These are phyloP conservation scores for Penicillium samsonianum DNA, from an alignment of 495 filamentous ascomycete genomes.

Conservation along the genomic window DNA sequence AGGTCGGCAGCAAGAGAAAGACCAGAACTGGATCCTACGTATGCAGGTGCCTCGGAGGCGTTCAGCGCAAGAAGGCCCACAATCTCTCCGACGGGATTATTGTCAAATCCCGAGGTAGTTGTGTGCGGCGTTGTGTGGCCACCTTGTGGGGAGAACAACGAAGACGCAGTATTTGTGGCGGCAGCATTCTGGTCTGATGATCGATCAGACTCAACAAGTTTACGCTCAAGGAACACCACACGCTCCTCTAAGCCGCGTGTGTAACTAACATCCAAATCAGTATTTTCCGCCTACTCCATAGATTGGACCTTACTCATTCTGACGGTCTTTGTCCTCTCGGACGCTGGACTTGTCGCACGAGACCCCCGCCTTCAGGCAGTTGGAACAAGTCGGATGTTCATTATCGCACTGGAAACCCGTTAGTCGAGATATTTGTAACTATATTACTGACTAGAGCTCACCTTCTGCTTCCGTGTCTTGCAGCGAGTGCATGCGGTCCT, in stretches of 20 bases:
- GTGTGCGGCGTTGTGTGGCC: constrained; percentile 27
- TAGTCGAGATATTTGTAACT: not conserved
- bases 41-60: constrained; percentile 49
- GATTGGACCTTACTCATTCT: constrained; percentile 39
- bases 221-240: constrained; percentile 48
- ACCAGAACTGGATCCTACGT: constrained; percentile 56
- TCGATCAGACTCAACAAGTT: constrained; percentile 29
- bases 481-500: constrained; percentile 55
- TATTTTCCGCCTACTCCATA: not conserved
- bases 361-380: constrained; percentile 51
- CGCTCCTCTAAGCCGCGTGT: constrained; percentile 51
- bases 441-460: constrained; percentile 12
- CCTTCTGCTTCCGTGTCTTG: constrained; percentile 54
- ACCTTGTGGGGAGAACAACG: constrained; percentile 29
- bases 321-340: constrained; percentile 43
- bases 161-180: constrained; percentile 20
- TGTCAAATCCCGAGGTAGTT: constrained; percentile 32
- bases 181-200: constrained; percentile 16
- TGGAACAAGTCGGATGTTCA: constrained; percentile 50
- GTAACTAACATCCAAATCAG: constrained; percentile 32
- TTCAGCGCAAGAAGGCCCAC: constrained; percentile 54
- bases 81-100: constrained; percentile 51
- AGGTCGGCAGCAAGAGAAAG: constrained; percentile 51
- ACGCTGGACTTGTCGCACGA: constrained; percentile 52
- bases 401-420: constrained; percentile 39